phyloP scores from a whole-genome alignment of 1,139 yeast genomes.

The Lodderomyces pseudojiufengensis region DNA sequence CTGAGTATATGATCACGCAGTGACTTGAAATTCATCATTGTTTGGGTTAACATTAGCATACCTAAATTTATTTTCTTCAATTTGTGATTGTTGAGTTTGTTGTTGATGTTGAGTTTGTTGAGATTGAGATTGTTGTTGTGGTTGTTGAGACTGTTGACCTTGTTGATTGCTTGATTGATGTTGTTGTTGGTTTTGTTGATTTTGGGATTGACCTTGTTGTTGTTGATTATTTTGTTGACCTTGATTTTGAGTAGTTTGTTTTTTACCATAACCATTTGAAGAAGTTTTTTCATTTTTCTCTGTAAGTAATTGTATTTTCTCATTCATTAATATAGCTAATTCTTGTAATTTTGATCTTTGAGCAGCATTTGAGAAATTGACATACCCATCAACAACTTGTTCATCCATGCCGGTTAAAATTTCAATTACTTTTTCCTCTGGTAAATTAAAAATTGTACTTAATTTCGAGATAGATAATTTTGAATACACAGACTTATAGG shows the following conservation, averaged over 20 bases:
- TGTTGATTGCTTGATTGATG: slow-evolving; percentile 23
- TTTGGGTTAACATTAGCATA: slow-evolving; percentile 45
- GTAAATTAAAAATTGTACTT: slow-evolving; percentile 62
- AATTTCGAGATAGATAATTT: slow-evolving; percentile 71
- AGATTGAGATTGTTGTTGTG: slow-evolving; percentile 10
- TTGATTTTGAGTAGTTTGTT: slow-evolving; percentile 34
- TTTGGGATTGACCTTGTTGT: too few species aligned
- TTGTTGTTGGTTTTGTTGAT: slow-evolving; percentile 26
- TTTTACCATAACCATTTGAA: slow-evolving; percentile 63
- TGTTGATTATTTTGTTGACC: slow-evolving; percentile 32
- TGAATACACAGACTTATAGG: slow-evolving; percentile 72
- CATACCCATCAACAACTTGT: slow-evolving; percentile 58
- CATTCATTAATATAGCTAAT: slow-evolving; percentile 82
- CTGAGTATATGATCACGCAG: slow-evolving; percentile 21
- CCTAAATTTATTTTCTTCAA: slow-evolving; percentile 39
- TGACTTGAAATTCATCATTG: slow-evolving; percentile 46
- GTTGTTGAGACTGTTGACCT: not conserved
- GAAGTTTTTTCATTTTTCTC: slow-evolving; percentile 86
- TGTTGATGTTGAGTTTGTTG: slow-evolving; percentile 29
- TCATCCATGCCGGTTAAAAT: slow-evolving; percentile 74
- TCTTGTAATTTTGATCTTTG: slow-evolving; percentile 86
- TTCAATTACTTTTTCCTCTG: slow-evolving; percentile 52
- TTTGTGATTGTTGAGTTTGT: slow-evolving; percentile 20
- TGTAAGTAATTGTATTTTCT: slow-evolving; percentile 74
- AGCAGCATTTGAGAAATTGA: slow-evolving; percentile 65